Evolutionary conservation across 2,329 filamentous ascomycete genomes (phyloP), one percentile per base, ranked within the genome.

Genomic region (Xylaria polymorpha): DNA sequence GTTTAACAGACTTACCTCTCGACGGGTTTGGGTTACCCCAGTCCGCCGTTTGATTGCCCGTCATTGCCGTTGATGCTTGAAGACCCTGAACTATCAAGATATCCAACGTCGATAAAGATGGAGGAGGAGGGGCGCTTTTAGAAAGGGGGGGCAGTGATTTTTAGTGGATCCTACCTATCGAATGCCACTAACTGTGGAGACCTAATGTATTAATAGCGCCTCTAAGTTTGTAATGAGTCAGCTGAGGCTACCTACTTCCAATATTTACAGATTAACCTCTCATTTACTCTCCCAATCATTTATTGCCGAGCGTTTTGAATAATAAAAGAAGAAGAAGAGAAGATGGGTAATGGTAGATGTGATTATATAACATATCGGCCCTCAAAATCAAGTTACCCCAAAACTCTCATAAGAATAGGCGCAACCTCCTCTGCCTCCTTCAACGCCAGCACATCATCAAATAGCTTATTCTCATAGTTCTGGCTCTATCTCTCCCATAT

Each of bases 141-240:
- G 58, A 61, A 60, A 61, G 69, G 69, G 63, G 69, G 64, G 63
- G 67, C 67, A 65, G 29, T 70, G 68, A 39, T 57, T 67, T 67
- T 69, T 61, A 43, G 58, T 67, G 64, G 63, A 18, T 35, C 53
- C 14, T 15, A 25, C 25, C 25, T 29, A 29, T 29, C 25, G 4
- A 29, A 29, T 29, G 25, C 25, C 25, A 29, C 25, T 29, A 29
- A 29, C 25, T 29, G 25, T 29, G 25, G 25, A 29, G 25, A 29
- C 25, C 25, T 29, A 29, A 29, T 29, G 4, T 29, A 29, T 29
- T 29, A 41, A 10, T 41, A 41, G 37, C 37, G 12, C 37, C 37
- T 10, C 37, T 10, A 12, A 9, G 37, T 41, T 41, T 41, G 1
- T 41, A 10, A 39, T 39, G 7, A 39, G 37, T 39, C 37, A 39